Conservation (phyloP, 2,329 filamentous ascomycete genomes). For the Dendrostoma leiphaemia region DNA sequence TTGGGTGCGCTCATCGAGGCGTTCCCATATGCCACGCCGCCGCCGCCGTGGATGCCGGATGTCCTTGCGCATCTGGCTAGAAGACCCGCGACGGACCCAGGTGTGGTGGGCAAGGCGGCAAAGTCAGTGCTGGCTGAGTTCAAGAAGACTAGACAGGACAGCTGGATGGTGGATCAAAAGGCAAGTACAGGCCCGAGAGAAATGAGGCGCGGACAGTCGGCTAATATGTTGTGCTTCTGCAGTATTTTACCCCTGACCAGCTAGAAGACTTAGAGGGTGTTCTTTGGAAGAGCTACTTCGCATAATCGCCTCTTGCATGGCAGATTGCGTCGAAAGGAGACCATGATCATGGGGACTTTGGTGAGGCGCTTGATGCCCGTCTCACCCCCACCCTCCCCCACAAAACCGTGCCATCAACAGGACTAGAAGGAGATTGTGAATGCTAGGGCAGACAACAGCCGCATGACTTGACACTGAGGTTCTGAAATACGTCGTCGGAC, state of each 20-base stretch:
- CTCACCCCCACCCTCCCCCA: too few relatives aligned
- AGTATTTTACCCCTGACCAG: conserved; percentile 88
- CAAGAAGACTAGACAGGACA: conserved; percentile 99
- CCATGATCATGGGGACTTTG: background rate
- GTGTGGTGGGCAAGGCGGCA: conserved; percentile 91
- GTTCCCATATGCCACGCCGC: conserved; percentile 93
- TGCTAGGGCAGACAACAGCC: background rate
- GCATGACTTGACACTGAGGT: too few relatives aligned
- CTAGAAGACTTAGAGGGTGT: conserved; percentile 94
- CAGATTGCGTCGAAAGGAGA: background rate
- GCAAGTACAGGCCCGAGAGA: conserved; percentile 50
- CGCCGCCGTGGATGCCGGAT: conserved; percentile 90
- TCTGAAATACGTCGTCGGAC: too few relatives aligned
- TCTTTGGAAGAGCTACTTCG: conserved; percentile 99
- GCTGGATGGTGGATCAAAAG: conserved; percentile 97
- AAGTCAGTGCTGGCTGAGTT: conserved; percentile 94
- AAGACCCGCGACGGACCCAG: conserved; percentile 82
- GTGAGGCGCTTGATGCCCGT: background rate
- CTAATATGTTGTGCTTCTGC: conserved; percentile 28
- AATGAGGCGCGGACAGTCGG: background rate
- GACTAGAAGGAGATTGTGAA: too few relatives aligned
- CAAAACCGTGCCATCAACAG: too few relatives aligned
- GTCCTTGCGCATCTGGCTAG: conserved; percentile 82
- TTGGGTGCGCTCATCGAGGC: conserved; percentile 89
- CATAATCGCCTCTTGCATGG: conserved; percentile 44